Conservation (phyloP, 148 eudicot species). For the Silene uniflora region DNA sequence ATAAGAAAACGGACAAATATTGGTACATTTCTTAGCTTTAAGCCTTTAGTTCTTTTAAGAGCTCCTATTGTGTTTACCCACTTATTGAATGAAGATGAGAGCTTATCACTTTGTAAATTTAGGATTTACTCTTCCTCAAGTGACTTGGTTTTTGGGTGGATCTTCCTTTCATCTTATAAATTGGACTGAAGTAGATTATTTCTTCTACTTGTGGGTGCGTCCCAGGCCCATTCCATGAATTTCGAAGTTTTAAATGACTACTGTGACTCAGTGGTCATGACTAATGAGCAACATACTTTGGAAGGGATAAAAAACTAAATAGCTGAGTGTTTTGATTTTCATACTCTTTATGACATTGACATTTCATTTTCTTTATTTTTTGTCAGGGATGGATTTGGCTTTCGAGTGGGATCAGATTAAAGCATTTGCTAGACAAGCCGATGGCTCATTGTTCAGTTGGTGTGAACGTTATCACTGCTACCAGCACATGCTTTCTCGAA, state of each 20-base stretch:
- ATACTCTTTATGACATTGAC: not conserved
- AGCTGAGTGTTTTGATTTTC: not conserved
- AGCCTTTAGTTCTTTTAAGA: not conserved
- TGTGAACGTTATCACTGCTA: slow-evolving; percentile 81
- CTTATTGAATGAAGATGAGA: too few relatives aligned
- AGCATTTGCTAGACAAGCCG: slow-evolving; percentile 73
- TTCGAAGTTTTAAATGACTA: too few relatives aligned
- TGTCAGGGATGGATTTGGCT: slow-evolving; percentile 76
- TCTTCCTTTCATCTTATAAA: too few relatives aligned
- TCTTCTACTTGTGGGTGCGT: too few relatives aligned
- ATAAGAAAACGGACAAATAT: slow-evolving; percentile 67
- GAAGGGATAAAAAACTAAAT: not conserved
- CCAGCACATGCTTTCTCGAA: slow-evolving; percentile 57
- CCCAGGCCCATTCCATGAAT: too few relatives aligned
- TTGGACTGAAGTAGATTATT: too few relatives aligned
- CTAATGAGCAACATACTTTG: too few relatives aligned
- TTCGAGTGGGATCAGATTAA: slow-evolving; percentile 81
- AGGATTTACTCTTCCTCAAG: too few relatives aligned
- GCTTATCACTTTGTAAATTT: too few relatives aligned
- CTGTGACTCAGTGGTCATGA: too few relatives aligned
- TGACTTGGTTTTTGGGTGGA: too few relatives aligned
- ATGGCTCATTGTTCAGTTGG: slow-evolving; percentile 96
- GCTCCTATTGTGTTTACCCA: too few relatives aligned
- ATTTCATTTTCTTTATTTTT: slow-evolving; percentile 16
- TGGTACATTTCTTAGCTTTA: slow-evolving; percentile 34